phyloP scores from a whole-genome alignment of 2,329 filamentous ascomycete species.

The Geoglossum cookeanum region DNA sequence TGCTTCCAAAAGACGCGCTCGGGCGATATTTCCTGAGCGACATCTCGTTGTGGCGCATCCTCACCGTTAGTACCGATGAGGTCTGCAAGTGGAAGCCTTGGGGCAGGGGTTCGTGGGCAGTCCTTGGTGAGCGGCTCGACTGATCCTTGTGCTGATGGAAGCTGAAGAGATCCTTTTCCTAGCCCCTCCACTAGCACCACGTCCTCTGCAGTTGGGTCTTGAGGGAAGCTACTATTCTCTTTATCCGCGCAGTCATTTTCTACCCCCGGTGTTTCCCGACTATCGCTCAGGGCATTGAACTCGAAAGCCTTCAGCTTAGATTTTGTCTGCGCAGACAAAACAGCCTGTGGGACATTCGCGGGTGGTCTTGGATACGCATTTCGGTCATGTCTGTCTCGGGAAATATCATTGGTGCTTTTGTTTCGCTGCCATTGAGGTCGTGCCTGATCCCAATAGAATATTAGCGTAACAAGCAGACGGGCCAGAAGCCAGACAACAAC shows the following conservation, averaged over 20 bases:
- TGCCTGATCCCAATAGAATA: not conserved
- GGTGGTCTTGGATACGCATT: not conserved
- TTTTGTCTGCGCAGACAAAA: not conserved
- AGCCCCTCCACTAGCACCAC: not conserved
- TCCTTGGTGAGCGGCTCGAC: slow-evolving; percentile 9
- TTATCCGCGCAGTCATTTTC: not conserved
- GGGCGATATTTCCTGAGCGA: slow-evolving; percentile 33
- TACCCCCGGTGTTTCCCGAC: not conserved
- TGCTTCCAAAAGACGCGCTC: slow-evolving; percentile 41
- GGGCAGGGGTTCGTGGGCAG: slow-evolving; percentile 28
- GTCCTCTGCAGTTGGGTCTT: not conserved
- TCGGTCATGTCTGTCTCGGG: not conserved
- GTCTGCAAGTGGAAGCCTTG: slow-evolving; percentile 37
- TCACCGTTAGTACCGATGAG: slow-evolving; percentile 27
- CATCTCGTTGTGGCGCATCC: slow-evolving; percentile 24
- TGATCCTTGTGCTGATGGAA: not conserved
- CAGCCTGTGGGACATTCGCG: not conserved
- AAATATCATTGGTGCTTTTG: slow-evolving; percentile 13
- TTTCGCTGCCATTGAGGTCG: slow-evolving; percentile 14
- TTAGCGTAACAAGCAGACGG: not conserved
- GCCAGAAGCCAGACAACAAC: no score
- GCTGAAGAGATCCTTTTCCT: not conserved
- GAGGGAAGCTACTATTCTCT: not conserved
- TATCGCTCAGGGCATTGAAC: not conserved
- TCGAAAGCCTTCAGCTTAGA: slow-evolving; percentile 4